Conservation (phyloP, 2,329 filamentous ascomycete species). For the Trichoderma endophyticum region DNA sequence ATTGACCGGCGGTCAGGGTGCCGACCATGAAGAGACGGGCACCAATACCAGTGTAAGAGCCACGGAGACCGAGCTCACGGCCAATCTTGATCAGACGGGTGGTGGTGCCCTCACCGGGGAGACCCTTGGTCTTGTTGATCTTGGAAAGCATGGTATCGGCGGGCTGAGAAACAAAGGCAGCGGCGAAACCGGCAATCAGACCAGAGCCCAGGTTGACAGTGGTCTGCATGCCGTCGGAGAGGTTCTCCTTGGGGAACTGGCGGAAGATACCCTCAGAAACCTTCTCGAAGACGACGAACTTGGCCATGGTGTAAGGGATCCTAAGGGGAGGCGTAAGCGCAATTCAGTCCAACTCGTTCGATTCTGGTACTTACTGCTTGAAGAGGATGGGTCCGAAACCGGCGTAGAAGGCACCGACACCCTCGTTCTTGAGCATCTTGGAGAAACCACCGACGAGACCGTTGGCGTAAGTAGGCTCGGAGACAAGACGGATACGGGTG, state of each 20-base stretch:
- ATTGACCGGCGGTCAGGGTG: conserved; percentile 75
- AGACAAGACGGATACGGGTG: conserved; percentile 90
- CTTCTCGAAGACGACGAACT: conserved; percentile 94
- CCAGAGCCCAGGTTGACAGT: conserved; percentile 68
- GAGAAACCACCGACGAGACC: conserved; percentile 75
- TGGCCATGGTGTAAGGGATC: conserved; percentile 91
- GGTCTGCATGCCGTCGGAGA: conserved; percentile 69
- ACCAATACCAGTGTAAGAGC: conserved; percentile 77
- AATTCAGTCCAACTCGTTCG: neutral
- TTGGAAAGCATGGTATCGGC: conserved; percentile 92
- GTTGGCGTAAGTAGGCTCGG: conserved; percentile 78
- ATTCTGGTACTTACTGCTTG: conserved; percentile 37
- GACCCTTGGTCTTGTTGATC: conserved; percentile 93
- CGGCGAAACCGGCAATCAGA: conserved; percentile 68
- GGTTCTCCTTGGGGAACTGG: conserved; percentile 64
- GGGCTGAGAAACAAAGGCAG: conserved; percentile 82
- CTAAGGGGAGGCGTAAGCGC: conserved; percentile 38
- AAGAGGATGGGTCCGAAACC: conserved; percentile 86
- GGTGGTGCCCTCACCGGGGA: conserved; percentile 79
- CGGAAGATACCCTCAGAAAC: conserved; percentile 71
- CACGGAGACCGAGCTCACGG: conserved; percentile 77
- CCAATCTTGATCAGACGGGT: conserved; percentile 82
- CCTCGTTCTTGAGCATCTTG: conserved; percentile 82
- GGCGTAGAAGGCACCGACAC: conserved; percentile 82
- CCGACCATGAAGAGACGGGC: conserved; percentile 65